phyloP scores from a whole-genome alignment of 441 rosid genomes.

The Arabidopsis lyrata region DNA sequence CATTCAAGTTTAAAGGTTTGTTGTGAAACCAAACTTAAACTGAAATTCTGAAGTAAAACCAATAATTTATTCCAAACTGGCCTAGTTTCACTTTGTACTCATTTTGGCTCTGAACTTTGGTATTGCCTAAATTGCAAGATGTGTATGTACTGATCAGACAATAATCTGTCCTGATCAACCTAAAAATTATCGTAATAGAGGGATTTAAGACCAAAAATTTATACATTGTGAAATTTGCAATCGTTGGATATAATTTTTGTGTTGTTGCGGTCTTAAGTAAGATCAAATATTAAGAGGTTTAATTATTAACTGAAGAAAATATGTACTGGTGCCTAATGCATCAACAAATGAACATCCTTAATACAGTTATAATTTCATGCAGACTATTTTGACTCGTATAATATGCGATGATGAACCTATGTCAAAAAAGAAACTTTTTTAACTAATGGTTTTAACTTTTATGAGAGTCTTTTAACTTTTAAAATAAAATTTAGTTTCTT shows the following conservation, averaged over 20 bases:
- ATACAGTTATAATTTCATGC: slow-evolving; percentile 17
- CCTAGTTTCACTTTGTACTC: slow-evolving; percentile 2
- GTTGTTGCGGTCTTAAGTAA: not conserved
- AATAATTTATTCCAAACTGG: slow-evolving; percentile 14
- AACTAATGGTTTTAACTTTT: slow-evolving; percentile 5
- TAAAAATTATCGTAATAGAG: not conserved
- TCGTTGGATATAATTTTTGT: not conserved
- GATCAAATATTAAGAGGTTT: not conserved
- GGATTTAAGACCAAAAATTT: not conserved
- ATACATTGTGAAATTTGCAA: not conserved
- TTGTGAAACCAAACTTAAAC: not conserved
- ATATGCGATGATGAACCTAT: slow-evolving; percentile 22
- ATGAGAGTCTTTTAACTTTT: slow-evolving; percentile 1
- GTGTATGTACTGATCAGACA: not conserved
- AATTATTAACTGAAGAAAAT: not conserved
- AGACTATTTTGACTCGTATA: slow-evolving; percentile 30
- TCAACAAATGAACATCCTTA: slow-evolving; percentile 22
- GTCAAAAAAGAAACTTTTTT: not conserved
- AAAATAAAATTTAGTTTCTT: slow-evolving; percentile 20
- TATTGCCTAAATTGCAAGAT: not conserved
- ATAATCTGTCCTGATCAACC: not conserved
- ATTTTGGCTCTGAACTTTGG: not conserved
- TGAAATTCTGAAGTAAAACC: slow-evolving; percentile 13
- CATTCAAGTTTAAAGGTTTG: not conserved
- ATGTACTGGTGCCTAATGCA: not conserved